These are phyloP conservation scores for Rhizopogon vulgaris DNA, from an alignment of 768 basidiomycete species.

Conservation along the genomic window DNA sequence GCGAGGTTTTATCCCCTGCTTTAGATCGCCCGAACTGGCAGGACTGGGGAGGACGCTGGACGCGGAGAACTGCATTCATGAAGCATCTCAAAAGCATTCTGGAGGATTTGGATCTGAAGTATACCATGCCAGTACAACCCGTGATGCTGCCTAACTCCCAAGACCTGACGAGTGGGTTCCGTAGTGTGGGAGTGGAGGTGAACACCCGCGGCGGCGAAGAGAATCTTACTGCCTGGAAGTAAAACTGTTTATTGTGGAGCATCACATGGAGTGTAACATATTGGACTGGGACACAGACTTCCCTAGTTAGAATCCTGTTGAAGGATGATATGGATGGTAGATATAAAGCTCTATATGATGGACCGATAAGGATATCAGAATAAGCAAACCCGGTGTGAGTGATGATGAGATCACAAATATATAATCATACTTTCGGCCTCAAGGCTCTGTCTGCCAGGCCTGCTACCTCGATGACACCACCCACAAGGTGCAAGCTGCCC, in stretches of 20 bases:
- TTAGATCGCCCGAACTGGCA: constrained; percentile 80
- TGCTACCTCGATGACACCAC: constrained; percentile 90
- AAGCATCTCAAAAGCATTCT: constrained; percentile 61
- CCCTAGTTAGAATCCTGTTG: constrained; percentile 23
- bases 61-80: constrained; percentile 71
- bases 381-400: neutral
- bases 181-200: constrained; percentile 6
- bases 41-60: constrained; percentile 80
- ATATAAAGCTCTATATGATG: constrained; percentile 3
- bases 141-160: constrained; percentile 41
- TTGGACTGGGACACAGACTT: neutral
- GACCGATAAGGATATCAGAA: neutral
- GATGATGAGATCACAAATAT: neutral
- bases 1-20: constrained; percentile 1
- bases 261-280: neutral
- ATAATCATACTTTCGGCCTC: neutral
- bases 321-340: constrained; percentile 19
- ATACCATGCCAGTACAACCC: constrained; percentile 69
- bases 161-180: neutral
- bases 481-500: constrained; percentile 91
- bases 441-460: constrained; percentile 38
- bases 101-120: constrained; percentile 70
- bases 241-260: neutral
- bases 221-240: neutral
- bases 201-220: constrained; percentile 5